Evolutionary conservation across 495 filamentous ascomycete species (phyloP).

Genomic region (Hypomontagnella submonticulosa): DNA sequence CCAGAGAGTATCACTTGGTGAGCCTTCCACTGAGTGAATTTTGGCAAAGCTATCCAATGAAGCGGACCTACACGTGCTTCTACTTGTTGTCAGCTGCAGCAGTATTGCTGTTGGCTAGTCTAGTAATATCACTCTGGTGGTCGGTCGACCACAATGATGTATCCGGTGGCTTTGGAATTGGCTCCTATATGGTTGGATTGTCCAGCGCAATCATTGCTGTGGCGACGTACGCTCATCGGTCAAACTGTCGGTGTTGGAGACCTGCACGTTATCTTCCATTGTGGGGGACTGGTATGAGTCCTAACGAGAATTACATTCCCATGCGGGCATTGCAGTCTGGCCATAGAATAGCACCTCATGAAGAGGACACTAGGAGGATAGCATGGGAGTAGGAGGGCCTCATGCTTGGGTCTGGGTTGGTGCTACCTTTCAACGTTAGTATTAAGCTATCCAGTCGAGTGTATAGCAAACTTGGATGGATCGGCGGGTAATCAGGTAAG

Average conservation of each 20-base stretch:
- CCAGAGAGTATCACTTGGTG: no score
- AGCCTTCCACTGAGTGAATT: no score
- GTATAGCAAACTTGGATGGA: no score
- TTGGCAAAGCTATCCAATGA: neutral
- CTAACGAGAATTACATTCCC: no score
- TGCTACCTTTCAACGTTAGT: no score
- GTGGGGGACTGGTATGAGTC: neutral
- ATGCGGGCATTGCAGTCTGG: no score
- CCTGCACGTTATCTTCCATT: neutral
- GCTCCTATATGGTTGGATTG: slow-evolving; percentile 16
- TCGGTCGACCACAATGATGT: slow-evolving; percentile 9
- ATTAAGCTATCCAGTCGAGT: no score
- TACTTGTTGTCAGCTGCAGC: slow-evolving; percentile 7
- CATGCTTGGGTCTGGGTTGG: no score
- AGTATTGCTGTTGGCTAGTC: slow-evolving; percentile 2
- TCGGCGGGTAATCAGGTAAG: no score
- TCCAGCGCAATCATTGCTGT: slow-evolving; percentile 9
- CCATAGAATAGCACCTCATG: no score
- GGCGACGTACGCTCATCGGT: neutral
- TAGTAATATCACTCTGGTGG: slow-evolving; percentile 21
- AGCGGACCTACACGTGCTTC: slow-evolving; percentile 19
- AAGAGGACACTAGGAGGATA: no score
- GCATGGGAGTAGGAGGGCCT: no score
- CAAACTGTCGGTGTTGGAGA: slow-evolving; percentile 14
- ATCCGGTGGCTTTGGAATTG: slow-evolving; percentile 18